Evolutionary conservation across 768 basidiomycete genomes (phyloP), one percentile per base, ranked within the genome.

Genomic region (Suillus clintonianus): DNA sequence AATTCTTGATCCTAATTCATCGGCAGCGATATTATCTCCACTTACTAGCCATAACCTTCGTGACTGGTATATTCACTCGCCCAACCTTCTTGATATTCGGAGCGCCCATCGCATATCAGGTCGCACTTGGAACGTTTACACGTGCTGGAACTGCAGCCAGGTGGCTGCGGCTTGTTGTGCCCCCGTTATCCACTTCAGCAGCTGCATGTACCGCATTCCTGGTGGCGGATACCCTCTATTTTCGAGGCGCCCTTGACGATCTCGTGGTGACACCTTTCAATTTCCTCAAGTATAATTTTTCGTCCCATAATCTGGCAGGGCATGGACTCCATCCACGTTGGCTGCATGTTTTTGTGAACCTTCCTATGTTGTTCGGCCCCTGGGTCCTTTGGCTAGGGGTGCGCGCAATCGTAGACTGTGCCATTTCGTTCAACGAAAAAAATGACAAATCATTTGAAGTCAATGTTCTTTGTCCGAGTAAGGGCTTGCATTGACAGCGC

Each of bases 321-420:
- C 79, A 81, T 55, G 80, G 79, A 10, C 60, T 80, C 17, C 80
- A 81, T 66, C 80, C 80, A 1, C 71, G 71, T 24, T 80, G 79
- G 79, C 70, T 81, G 6, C 79, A 80, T 62, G 55, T 76, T 37
- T 70, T 72, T 24, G 75, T 81, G 36, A 81, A 81, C 64, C 62
- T 81, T 11, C 79, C 80, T 19, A 74, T 81, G 72, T 63, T 81
- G 15, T 67, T 80, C 4, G 76, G 79, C 19, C 79, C 79, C 5
- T 61, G 74, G 14, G n/a, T 78, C n/a, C 58, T 72, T 10, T 69
- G 71, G 72, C 60, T 70, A 62, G 53, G 59, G 54, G 63, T 70
- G 61, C 59, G 56, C 9, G 64, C 47, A 51, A 22, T 63, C 42
- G 61, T 41, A n/a, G 59, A 58, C 27, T 39, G 54, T 13, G 9